These are phyloP conservation scores for Tephrocybe rancida DNA, from an alignment of 768 basidiomycete species.

Conservation along the genomic window DNA sequence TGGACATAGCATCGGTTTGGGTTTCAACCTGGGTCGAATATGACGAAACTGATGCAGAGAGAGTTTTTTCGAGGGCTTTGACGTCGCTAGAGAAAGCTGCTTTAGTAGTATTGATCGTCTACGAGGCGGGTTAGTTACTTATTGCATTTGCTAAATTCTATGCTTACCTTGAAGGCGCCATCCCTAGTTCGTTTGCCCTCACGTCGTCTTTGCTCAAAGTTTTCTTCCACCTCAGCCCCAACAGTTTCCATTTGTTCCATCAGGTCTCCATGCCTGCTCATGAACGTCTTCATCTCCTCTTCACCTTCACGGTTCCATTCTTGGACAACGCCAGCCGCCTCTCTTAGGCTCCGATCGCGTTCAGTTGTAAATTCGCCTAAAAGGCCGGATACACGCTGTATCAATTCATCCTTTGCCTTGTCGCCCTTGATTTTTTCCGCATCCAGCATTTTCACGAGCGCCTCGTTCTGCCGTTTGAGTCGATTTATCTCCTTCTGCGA, in stretches of 20 bases:
- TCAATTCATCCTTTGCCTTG: constrained; percentile 68
- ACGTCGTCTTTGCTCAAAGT: constrained; percentile 45
- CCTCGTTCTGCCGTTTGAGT: constrained; percentile 71
- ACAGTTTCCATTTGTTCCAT: constrained; percentile 42
- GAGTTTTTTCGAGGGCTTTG: constrained; percentile 42
- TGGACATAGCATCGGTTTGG: constrained; percentile 44
- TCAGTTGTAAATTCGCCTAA: constrained; percentile 71
- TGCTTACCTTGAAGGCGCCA: constrained; percentile 57
- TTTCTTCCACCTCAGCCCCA: constrained; percentile 41
- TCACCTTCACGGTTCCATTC: constrained; percentile 60
- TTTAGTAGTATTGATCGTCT: constrained; percentile 46
- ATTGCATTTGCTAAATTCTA: neutral
- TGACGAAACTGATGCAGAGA: constrained; percentile 47
- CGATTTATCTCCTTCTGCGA: constrained; percentile 57
- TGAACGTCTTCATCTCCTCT: constrained; percentile 48
- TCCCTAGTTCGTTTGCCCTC: constrained; percentile 61
- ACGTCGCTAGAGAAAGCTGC: constrained; percentile 44
- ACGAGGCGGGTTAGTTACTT: constrained; percentile 8
- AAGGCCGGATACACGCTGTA: constrained; percentile 74
- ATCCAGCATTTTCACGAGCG: constrained; percentile 61
- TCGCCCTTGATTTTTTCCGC: constrained; percentile 68
- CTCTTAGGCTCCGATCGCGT: constrained; percentile 66
- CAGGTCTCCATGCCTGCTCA: constrained; percentile 48
- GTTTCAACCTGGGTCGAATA: constrained; percentile 56
- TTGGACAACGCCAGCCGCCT: constrained; percentile 54